A percentile compares a stretch with the other conserved stretches of the same genome.
These are phyloP conservation scores for Xerophyta viscosa DNA, from an alignment of 106 monocot species.

Conservation along the genomic window DNA sequence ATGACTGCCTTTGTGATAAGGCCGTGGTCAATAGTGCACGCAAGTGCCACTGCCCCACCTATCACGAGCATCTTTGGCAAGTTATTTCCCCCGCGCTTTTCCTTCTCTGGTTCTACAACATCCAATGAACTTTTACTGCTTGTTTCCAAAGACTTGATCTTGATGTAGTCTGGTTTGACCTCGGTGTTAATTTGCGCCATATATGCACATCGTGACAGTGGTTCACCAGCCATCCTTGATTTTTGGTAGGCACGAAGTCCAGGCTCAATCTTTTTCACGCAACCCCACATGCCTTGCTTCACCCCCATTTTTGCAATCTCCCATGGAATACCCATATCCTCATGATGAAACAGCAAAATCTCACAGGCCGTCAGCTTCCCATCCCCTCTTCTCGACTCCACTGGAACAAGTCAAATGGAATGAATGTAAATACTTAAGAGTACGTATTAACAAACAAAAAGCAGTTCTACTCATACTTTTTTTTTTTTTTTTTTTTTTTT, in stretches of 20 bases:
- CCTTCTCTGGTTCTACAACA: constrained; percentile 11
- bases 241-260: constrained; percentile 61
- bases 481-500: too few species aligned
- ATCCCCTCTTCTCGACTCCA: constrained; percentile 63
- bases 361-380: constrained; percentile 73
- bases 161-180: constrained; percentile 9
- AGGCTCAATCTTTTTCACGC: constrained; percentile 3
- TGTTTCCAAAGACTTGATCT: not conserved
- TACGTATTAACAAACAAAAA: not conserved
- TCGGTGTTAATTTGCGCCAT: constrained; percentile 59
- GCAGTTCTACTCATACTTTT: too few species aligned
- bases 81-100: constrained; percentile 19
- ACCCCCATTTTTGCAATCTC: constrained; percentile 30
- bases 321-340: constrained; percentile 97
- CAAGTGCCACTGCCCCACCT: constrained; percentile 65
- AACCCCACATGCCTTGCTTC: constrained; percentile 3
- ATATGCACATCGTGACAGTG: constrained; percentile 33
- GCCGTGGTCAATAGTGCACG: constrained; percentile 58
- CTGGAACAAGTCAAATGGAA: constrained; percentile 15
- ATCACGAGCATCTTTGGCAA: constrained; percentile 45
- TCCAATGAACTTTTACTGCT: not conserved
- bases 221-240: constrained; percentile 26
- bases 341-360: constrained; percentile 85
- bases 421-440: not conserved
- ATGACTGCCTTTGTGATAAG: constrained; percentile 73